phyloP scores from a whole-genome alignment of 257 asterid genomes.

The Thymus mandschuricus region DNA sequence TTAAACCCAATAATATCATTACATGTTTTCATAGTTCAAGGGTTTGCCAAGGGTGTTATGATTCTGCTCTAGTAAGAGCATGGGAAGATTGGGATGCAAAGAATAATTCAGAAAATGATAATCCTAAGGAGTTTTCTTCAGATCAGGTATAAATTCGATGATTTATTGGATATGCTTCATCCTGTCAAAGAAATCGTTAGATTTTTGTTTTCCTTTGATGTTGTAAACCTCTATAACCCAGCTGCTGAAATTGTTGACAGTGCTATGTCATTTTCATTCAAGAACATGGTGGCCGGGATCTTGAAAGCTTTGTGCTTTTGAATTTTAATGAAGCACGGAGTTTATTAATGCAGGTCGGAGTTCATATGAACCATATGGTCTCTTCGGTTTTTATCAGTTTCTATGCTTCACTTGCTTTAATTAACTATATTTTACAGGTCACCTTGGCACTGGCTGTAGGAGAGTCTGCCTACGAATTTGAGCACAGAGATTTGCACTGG shows the following conservation, averaged over 20 bases:
- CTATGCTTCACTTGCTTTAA: slow-evolving; percentile 28
- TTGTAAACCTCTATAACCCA: slow-evolving; percentile 23
- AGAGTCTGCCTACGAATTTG: slow-evolving; percentile 93
- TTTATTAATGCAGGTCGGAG: slow-evolving; percentile 73
- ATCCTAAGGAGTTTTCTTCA: slow-evolving; percentile 77
- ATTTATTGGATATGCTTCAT: slow-evolving; percentile 1
- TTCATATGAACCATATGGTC: neutral
- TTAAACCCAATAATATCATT: slow-evolving; percentile 25
- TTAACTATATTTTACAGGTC: slow-evolving; percentile 55
- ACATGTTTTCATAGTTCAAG: slow-evolving; percentile 56
- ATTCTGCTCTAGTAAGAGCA: slow-evolving; percentile 70
- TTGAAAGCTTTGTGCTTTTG: slow-evolving; percentile 82
- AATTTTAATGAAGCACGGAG: slow-evolving; percentile 88
- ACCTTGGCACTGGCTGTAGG: slow-evolving; percentile 90
- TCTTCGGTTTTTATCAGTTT: slow-evolving; percentile 22
- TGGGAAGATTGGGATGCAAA: slow-evolving; percentile 94
- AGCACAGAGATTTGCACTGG: slow-evolving; percentile 98
- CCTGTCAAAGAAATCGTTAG: neutral
- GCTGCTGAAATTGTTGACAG: slow-evolving; percentile 48
- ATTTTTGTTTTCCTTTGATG: slow-evolving; percentile 16
- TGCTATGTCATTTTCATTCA: slow-evolving; percentile 80
- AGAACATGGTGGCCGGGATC: slow-evolving; percentile 96
- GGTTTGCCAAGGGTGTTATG: slow-evolving; percentile 90
- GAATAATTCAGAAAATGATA: slow-evolving; percentile 86
- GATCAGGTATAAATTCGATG: slow-evolving; percentile 62